These are phyloP conservation scores for Erythrophleum fordii DNA, from an alignment of 306 rosid species.

Conservation along the genomic window DNA sequence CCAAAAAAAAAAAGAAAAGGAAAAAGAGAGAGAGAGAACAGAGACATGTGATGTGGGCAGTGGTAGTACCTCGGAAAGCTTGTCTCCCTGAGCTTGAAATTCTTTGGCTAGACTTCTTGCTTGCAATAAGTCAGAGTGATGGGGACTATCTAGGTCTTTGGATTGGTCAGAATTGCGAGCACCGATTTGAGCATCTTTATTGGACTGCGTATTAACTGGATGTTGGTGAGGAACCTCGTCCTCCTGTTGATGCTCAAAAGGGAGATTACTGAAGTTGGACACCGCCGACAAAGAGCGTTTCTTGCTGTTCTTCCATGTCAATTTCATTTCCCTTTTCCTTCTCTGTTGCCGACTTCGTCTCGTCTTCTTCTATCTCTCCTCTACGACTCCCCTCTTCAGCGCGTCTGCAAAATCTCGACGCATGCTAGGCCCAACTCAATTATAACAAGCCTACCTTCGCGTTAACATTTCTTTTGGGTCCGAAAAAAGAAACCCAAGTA, in stretches of 20 bases:
- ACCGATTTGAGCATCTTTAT: background rate
- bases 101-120: slow-evolving; percentile 40
- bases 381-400: background rate
- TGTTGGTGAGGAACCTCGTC: background rate
- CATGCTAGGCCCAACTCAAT: background rate
- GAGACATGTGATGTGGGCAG: background rate
- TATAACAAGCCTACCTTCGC: background rate
- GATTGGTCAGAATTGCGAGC: slow-evolving; percentile 20
- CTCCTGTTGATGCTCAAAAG: slow-evolving; percentile 42
- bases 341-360: background rate
- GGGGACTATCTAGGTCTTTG: background rate
- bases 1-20: background rate
- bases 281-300: slow-evolving; percentile 44
- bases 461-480: background rate
- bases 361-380: background rate
- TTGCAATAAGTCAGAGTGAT: slow-evolving; percentile 11
- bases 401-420: too few species aligned
- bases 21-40: background rate
- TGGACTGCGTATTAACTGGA: background rate
- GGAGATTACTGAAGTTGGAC: slow-evolving; percentile 45
- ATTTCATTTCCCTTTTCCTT: slow-evolving; percentile 45
- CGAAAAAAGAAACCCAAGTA: background rate
- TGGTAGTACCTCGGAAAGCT: slow-evolving; percentile 47
- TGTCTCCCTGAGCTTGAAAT: slow-evolving; percentile 59
- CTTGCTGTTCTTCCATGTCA: slow-evolving; percentile 54